Conservation (phyloP, 257 asterid genomes). For the Cynanchum wilfordii region DNA sequence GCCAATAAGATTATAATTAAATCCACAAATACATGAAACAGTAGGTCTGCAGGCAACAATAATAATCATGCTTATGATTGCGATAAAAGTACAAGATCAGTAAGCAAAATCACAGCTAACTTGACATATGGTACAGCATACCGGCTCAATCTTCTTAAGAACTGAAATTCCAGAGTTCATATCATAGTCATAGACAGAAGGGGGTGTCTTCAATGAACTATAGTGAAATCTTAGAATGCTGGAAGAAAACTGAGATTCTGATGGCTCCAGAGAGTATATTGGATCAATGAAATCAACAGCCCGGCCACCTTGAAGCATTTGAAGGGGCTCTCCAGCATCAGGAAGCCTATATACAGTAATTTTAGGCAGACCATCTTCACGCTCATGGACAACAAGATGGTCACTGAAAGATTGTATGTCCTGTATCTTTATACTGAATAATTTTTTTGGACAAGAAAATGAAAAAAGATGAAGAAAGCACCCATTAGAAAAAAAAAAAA, state of each 20-base stretch:
- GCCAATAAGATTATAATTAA: neutral
- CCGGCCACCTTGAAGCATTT: conserved; percentile 58
- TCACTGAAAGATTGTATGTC: conserved; percentile 61
- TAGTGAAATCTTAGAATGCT: conserved; percentile 64
- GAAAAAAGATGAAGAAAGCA: neutral
- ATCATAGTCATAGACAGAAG: conserved; percentile 85
- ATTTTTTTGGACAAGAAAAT: conserved; percentile 11
- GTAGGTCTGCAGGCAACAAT: neutral
- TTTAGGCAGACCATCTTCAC: conserved; percentile 75
- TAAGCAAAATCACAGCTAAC: conserved; percentile 1
- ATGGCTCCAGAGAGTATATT: conserved; percentile 54
- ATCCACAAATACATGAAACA: neutral
- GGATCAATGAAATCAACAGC: conserved; percentile 74
- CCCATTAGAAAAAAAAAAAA: too few species aligned
- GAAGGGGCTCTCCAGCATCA: conserved; percentile 60
- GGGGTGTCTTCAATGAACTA: conserved; percentile 82
- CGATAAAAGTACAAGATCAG: conserved; percentile 1
- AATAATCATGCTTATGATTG: neutral
- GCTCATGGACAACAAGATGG: conserved; percentile 80
- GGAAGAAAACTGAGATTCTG: conserved; percentile 71
- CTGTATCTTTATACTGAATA: conserved; percentile 75
- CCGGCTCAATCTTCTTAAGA: conserved; percentile 78
- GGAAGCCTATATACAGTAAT: conserved; percentile 69
- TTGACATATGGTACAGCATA: conserved; percentile 27
- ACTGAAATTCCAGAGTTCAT: conserved; percentile 79